Evolutionary conservation across 2,329 filamentous ascomycete genomes (phyloP).

Genomic region (Dactylellina sp.): DNA sequence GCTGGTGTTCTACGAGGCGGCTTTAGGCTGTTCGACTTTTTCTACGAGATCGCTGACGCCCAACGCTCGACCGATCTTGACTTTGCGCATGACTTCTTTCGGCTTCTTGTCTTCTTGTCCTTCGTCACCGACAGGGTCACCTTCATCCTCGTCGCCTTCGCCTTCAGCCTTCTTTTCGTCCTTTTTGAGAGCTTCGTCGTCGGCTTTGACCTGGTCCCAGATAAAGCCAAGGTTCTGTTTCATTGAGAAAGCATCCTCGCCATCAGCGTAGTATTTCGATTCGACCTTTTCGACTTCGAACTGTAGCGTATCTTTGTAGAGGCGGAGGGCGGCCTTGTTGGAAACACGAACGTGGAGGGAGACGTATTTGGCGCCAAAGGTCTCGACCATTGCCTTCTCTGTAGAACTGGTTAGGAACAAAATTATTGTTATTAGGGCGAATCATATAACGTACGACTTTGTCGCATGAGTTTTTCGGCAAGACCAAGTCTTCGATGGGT

Average conservation of each 20-base stretch:
- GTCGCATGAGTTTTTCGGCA: slow-evolving; percentile 96
- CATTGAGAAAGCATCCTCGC: slow-evolving; percentile 96
- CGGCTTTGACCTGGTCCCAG: slow-evolving; percentile 67
- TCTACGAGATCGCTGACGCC: slow-evolving; percentile 60
- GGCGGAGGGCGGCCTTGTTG: slow-evolving; percentile 87
- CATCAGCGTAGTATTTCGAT: slow-evolving; percentile 94
- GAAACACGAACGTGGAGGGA: slow-evolving; percentile 94
- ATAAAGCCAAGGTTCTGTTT: slow-evolving; percentile 78
- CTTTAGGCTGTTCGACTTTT: slow-evolving; percentile 49
- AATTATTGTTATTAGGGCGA: slow-evolving; percentile 3
- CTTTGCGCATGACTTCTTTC: slow-evolving; percentile 63
- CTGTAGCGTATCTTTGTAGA: slow-evolving; percentile 91
- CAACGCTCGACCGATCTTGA: slow-evolving; percentile 70
- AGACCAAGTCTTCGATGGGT: slow-evolving; percentile 91
- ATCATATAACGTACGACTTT: slow-evolving; percentile 77
- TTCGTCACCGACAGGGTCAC: slow-evolving; percentile 64
- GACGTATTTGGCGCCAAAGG: slow-evolving; percentile 89
- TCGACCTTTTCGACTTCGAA: slow-evolving; percentile 90
- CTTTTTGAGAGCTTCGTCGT: slow-evolving; percentile 30
- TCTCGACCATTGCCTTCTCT: slow-evolving; percentile 86
- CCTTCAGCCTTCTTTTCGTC: slow-evolving; percentile 63
- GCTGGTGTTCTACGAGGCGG: slow-evolving; percentile 28
- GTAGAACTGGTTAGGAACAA: slow-evolving; percentile 4
- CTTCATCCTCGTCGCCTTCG: slow-evolving; percentile 65
- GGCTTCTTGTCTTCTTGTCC: slow-evolving; percentile 66